Evolutionary conservation across 306 rosid genomes (phyloP).

Genomic region (Cucurbita moschata): DNA sequence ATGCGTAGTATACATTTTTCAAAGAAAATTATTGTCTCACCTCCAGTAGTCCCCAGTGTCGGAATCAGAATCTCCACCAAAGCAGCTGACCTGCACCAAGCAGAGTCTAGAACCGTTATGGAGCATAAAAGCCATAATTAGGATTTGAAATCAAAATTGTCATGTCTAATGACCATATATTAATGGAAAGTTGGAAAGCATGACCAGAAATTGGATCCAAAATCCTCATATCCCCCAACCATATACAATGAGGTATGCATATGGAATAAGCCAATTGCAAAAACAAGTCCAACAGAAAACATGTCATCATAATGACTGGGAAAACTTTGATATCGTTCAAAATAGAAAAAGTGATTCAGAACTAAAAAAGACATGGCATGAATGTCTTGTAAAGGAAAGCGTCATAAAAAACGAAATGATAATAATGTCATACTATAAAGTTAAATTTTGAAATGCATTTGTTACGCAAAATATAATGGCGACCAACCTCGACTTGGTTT

Average conservation of each 20-base stretch:
- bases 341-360: neutral
- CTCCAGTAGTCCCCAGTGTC: slow-evolving; percentile 92
- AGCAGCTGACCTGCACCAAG: slow-evolving; percentile 76
- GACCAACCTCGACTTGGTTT: neutral
- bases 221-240: neutral
- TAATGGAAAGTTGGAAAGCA: neutral
- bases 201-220: neutral
- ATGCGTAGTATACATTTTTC: neutral
- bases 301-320: neutral
- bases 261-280: neutral
- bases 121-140: neutral
- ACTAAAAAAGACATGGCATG: neutral
- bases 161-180: no score
- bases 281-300: neutral
- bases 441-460: neutral
- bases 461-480: neutral
- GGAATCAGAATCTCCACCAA: slow-evolving; percentile 61
- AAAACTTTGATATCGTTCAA: neutral
- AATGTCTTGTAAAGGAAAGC: neutral
- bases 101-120: neutral
- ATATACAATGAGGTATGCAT: neutral
- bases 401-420: neutral
- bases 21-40: slow-evolving; percentile 21
- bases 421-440: neutral
- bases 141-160: neutral